Evolutionary conservation across 768 basidiomycete species (phyloP).

Genomic region (Crassisporium funariophilum): DNA sequence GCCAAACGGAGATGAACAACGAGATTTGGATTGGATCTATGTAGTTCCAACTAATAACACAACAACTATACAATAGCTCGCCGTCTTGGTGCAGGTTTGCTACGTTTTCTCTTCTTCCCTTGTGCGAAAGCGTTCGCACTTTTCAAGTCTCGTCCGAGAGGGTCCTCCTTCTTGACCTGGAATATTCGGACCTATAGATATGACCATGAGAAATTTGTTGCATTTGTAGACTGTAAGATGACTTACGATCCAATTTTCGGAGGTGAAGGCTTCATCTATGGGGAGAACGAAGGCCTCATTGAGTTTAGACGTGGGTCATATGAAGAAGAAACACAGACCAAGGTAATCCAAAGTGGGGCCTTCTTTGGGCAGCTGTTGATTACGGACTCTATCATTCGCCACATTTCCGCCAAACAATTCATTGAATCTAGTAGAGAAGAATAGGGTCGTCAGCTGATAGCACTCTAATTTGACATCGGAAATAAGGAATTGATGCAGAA

Average conservation of each 20-base stretch:
- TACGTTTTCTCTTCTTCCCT: constrained; percentile 89
- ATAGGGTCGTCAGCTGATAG: constrained; percentile 4
- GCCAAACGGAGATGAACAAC: too few relatives aligned
- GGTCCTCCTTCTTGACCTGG: constrained; percentile 92
- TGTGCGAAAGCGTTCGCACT: constrained; percentile 80
- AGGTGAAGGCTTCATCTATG: constrained; percentile 97
- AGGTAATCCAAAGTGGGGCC: constrained; percentile 88
- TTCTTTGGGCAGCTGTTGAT: constrained; percentile 74
- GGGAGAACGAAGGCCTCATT: constrained; percentile 3
- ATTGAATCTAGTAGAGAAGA: constrained; percentile 57
- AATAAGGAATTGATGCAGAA: background rate
- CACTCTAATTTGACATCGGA: background rate
- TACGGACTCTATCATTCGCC: constrained; percentile 85
- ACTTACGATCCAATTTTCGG: constrained; percentile 98
- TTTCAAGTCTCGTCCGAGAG: constrained; percentile 87
- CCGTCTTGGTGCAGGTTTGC: constrained; percentile 66
- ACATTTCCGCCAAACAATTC: constrained; percentile 81
- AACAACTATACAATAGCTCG: constrained; percentile 43
- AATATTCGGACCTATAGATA: constrained; percentile 79
- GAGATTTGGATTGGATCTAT: too few relatives aligned
- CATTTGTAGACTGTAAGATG: constrained; percentile 4
- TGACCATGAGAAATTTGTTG: background rate
- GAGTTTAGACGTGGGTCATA: background rate
- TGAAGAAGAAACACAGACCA: constrained; percentile 54
- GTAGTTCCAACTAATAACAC: too few relatives aligned